A percentile compares a stretch with the other conserved stretches of the same genome.
phyloP scores from a whole-genome alignment of 257 asterid species.

The Nicotiana otophora region DNA sequence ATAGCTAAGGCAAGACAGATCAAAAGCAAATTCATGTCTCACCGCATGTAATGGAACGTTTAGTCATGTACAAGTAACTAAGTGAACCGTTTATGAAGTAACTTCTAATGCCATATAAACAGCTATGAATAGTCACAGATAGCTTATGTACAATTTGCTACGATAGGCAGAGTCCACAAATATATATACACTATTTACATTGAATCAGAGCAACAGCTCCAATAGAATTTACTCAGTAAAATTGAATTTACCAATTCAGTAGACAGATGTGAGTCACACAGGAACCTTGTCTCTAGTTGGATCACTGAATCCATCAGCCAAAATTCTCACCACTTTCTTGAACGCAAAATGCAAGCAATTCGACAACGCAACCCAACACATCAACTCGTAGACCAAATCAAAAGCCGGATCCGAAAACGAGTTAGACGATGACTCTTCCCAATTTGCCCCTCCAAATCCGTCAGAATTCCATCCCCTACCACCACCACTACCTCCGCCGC shows the following conservation, averaged over 20 bases:
- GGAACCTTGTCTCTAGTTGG: constrained; percentile 49
- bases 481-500: constrained; percentile 40
- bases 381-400: constrained; percentile 76
- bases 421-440: constrained; percentile 55
- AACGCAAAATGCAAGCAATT: constrained; percentile 78
- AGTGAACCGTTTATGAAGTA: background rate
- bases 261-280: constrained; percentile 40
- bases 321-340: constrained; percentile 61
- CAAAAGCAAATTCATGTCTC: background rate
- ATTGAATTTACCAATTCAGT: constrained; percentile 34
- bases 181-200: constrained; percentile 21
- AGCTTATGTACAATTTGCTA: background rate
- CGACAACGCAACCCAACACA: constrained; percentile 74
- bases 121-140: background rate
- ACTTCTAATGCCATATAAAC: background rate
- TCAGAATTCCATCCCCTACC: constrained; percentile 57
- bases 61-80: background rate
- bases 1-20: background rate
- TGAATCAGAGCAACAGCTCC: background rate
- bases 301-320: constrained; percentile 46
- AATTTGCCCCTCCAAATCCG: constrained; percentile 54
- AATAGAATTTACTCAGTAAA: constrained; percentile 2
- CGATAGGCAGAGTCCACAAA: background rate
- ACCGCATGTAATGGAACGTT: background rate
- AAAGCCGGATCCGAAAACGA: constrained; percentile 80